phyloP scores from a whole-genome alignment of 1,284 basidiomycete genomes.

The Leccinum subspadiceum region DNA sequence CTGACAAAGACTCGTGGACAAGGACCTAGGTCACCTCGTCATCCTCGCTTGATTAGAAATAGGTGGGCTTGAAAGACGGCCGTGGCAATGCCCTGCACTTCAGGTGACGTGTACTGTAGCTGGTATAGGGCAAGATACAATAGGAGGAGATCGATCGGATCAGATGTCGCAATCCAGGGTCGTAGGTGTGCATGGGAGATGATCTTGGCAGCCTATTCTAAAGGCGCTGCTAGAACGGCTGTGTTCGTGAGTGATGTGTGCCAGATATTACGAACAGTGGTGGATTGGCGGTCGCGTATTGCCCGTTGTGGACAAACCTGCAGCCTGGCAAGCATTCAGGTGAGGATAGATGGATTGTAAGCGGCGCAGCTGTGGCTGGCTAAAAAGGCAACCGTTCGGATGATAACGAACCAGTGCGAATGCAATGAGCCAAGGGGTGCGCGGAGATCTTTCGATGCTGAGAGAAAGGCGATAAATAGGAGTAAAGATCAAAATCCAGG shows the following conservation, averaged over 20 bases:
- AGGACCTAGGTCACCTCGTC: slow-evolving; percentile 28
- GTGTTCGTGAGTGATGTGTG: slow-evolving; percentile 1
- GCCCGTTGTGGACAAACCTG: background rate
- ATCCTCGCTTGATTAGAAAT: slow-evolving; percentile 15
- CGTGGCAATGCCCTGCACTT: slow-evolving; percentile 2
- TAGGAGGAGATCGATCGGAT: slow-evolving; percentile 22
- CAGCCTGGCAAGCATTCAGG: background rate
- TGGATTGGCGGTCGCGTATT: background rate
- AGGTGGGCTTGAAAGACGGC: background rate
- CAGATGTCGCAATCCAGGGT: slow-evolving; percentile 11
- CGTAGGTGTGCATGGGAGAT: background rate
- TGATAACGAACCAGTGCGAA: slow-evolving; percentile 5
- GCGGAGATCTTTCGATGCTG: background rate
- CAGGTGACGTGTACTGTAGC: slow-evolving; percentile 9
- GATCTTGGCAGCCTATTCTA: background rate
- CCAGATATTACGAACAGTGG: background rate
- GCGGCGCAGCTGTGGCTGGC: background rate
- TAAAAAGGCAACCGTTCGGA: background rate
- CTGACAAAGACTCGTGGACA: slow-evolving; percentile 5
- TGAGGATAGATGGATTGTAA: slow-evolving; percentile 2
- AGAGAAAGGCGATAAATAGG: background rate
- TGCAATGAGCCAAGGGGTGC: background rate
- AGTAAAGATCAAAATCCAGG: background rate
- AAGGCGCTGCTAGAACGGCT: background rate
- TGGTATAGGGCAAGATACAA: slow-evolving; percentile 12